These are phyloP conservation scores for Amanita phalloides DNA, from an alignment of 768 basidiomycete species.

Conservation along the genomic window DNA sequence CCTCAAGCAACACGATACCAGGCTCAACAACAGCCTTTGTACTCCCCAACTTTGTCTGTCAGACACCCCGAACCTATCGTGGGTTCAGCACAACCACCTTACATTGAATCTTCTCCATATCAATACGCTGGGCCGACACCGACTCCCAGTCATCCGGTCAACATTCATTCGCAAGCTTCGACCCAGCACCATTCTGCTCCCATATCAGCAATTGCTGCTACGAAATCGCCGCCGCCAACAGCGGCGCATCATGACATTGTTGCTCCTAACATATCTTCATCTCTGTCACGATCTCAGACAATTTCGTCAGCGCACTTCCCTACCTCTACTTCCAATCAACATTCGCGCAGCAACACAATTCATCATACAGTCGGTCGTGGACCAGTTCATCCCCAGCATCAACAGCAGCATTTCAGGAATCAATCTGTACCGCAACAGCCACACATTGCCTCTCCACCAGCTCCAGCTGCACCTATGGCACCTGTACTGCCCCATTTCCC, in stretches of 20 bases:
- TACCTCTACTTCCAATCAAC: conserved; percentile 11
- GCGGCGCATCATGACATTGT: not conserved
- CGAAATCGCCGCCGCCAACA: conserved; percentile 1
- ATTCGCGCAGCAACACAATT: conserved; percentile 24
- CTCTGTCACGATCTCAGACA: not conserved
- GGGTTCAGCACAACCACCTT: conserved; percentile 8
- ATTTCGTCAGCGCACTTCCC: conserved; percentile 12
- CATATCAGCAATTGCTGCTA: not conserved
- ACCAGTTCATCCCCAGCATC: conserved; percentile 14
- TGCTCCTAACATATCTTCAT: not conserved
- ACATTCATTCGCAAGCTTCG: not conserved
- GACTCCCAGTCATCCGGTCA: conserved; percentile 8
- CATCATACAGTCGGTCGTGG: conserved; percentile 7
- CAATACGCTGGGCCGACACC: conserved; percentile 24
- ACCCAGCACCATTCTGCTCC: not conserved
- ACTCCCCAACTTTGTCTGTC: not conserved
- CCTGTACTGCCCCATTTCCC: conserved; percentile 51
- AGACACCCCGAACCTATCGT: not conserved
- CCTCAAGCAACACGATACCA: conserved; percentile 9
- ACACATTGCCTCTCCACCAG: conserved; percentile 11
- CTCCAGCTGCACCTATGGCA: conserved; percentile 19
- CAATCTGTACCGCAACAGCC: conserved; percentile 5
- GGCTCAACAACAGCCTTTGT: conserved; percentile 8
- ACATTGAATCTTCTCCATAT: conserved; percentile 14
- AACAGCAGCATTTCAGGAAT: conserved; percentile 11